These are phyloP conservation scores for Dittrichia graveolens DNA, from an alignment of 129 eudicot species.

Conservation along the genomic window DNA sequence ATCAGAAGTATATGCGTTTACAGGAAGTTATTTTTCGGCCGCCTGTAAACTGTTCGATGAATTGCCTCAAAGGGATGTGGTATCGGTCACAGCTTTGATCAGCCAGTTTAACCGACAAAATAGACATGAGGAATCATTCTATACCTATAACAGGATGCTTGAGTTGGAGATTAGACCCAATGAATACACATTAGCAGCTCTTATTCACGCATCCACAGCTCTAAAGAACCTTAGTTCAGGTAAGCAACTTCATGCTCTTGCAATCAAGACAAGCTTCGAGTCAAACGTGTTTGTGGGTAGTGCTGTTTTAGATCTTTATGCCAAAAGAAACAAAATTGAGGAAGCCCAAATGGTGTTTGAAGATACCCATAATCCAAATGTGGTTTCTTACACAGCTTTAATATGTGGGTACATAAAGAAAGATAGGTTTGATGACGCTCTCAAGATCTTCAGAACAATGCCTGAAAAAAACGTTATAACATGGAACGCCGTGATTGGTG, in stretches of 20 bases:
- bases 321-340: constrained; percentile 45
- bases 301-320: constrained; percentile 53
- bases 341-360: constrained; percentile 62
- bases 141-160: constrained; percentile 53
- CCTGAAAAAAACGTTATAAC: constrained; percentile 70
- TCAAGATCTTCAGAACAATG: constrained; percentile 47
- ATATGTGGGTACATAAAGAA: constrained; percentile 58
- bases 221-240: constrained; percentile 51
- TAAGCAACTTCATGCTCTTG: constrained; percentile 55
- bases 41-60: constrained; percentile 62
- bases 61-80: constrained; percentile 54
- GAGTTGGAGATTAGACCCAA: constrained; percentile 48
- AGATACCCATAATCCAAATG: constrained; percentile 59
- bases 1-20: neutral
- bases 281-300: constrained; percentile 68
- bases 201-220: constrained; percentile 47
- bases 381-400: constrained; percentile 73
- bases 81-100: constrained; percentile 53
- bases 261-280: constrained; percentile 42
- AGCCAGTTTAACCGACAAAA: constrained; percentile 46
- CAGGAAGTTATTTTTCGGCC: neutral
- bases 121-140: constrained; percentile 42
- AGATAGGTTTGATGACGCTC: constrained; percentile 54
- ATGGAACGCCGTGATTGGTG: constrained; percentile 80
- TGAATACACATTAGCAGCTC: constrained; percentile 67